These are phyloP conservation scores for Kodamaea hsintzibuensis DNA, from an alignment of 805 yeast genomes.

Conservation along the genomic window DNA sequence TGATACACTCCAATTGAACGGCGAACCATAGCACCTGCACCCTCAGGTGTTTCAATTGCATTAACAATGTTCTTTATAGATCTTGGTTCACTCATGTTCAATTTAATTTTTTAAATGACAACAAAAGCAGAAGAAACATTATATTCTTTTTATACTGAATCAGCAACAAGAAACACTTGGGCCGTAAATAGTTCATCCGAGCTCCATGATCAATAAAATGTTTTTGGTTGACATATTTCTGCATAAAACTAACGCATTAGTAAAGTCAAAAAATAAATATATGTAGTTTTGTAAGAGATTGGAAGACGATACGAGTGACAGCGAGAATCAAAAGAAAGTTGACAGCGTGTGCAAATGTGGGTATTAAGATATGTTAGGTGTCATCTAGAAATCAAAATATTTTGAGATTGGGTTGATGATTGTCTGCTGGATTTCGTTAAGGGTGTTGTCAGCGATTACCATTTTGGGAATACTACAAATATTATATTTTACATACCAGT, in stretches of 20 bases:
- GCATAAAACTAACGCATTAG: background rate
- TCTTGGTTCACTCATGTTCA: constrained; percentile 19
- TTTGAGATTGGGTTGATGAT: too few species aligned
- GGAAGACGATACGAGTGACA: too few species aligned
- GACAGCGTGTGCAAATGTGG: too few species aligned
- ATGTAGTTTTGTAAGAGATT: background rate
- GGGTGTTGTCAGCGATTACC: background rate
- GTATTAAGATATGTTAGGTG: too few species aligned
- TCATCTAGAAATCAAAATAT: too few species aligned
- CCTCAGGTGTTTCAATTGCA: constrained; percentile 77
- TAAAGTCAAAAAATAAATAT: background rate
- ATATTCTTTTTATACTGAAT: background rate
- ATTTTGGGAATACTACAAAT: background rate
- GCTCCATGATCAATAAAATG: background rate
- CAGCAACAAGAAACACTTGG: too few species aligned
- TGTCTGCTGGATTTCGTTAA: too few species aligned
- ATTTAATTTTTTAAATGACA: background rate
- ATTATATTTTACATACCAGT: background rate
- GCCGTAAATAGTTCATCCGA: too few species aligned
- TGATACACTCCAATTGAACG: constrained; percentile 73
- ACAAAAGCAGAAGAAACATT: background rate
- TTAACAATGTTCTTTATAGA: constrained; percentile 32
- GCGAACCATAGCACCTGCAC: constrained; percentile 83
- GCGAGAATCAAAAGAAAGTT: too few species aligned
- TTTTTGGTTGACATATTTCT: background rate